These are phyloP conservation scores for Priceomyces haplophilus DNA, from an alignment of 805 yeast genomes.

Conservation along the genomic window DNA sequence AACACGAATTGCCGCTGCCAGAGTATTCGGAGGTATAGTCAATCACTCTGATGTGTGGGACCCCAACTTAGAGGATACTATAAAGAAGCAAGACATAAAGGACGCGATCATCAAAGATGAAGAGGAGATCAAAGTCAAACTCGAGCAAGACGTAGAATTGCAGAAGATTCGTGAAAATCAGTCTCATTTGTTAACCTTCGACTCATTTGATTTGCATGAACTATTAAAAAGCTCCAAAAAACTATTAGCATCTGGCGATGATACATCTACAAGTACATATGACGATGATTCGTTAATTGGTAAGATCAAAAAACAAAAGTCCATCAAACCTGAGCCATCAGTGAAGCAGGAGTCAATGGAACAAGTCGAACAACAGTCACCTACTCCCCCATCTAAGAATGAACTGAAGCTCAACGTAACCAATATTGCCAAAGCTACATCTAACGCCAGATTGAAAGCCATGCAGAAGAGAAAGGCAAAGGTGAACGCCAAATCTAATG, in stretches of 20 bases:
- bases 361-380: background rate
- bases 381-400: background rate
- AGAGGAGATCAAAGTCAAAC: slow-evolving; percentile 25
- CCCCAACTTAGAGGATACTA: slow-evolving; percentile 54
- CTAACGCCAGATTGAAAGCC: slow-evolving; percentile 82
- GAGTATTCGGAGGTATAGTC: slow-evolving; percentile 92
- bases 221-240: slow-evolving; percentile 50
- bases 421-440: slow-evolving; percentile 26
- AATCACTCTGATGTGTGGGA: slow-evolving; percentile 79
- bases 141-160: slow-evolving; percentile 43
- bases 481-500: slow-evolving; percentile 54
- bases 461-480: slow-evolving; percentile 92
- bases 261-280: slow-evolving; percentile 17
- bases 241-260: slow-evolving; percentile 61
- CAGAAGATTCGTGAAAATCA: slow-evolving; percentile 39
- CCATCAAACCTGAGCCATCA: slow-evolving; percentile 4
- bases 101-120: slow-evolving; percentile 12
- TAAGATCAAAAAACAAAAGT: slow-evolving; percentile 45
- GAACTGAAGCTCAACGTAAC: background rate
- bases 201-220: slow-evolving; percentile 49
- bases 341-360: slow-evolving; percentile 11
- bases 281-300: slow-evolving; percentile 38
- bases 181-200: slow-evolving; percentile 44
- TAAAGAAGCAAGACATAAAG: slow-evolving; percentile 17
- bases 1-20: slow-evolving; percentile 89